A percentile compares a stretch with the other conserved stretches of the same genome.
Evolutionary conservation across 352 stramenopile genomes (phyloP).

Genomic region (Phytopythium aichiense): DNA sequence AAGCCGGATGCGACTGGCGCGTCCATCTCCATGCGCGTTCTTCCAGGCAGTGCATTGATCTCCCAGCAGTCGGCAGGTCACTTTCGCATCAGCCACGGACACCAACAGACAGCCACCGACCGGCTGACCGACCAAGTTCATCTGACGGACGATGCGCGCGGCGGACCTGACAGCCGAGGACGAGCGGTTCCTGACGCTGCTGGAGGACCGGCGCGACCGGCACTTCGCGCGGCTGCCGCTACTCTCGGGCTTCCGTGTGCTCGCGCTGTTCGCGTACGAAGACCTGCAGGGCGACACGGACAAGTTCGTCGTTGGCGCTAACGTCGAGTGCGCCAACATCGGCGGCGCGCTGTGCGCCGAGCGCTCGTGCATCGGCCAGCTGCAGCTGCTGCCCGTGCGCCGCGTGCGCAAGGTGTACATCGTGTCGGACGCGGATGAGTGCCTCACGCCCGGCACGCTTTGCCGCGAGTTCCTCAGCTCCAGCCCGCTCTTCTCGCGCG

Average conservation of each 20-base stretch:
- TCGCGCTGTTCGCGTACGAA: conserved; percentile 58
- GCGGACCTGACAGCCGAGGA: conserved; percentile 41
- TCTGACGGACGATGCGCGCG: conserved; percentile 28
- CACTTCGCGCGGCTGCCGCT: conserved; percentile 30
- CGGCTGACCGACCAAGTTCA: neutral
- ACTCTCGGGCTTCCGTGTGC: conserved; percentile 42
- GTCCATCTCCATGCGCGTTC: no score
- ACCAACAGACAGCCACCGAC: neutral
- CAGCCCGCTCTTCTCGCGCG: conserved; percentile 39
- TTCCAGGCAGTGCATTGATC: no score
- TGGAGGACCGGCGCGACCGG: conserved; percentile 38
- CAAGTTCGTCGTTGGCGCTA: conserved; percentile 67
- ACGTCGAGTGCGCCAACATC: conserved; percentile 86
- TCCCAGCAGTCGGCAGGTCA: neutral
- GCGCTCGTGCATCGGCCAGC: conserved; percentile 70
- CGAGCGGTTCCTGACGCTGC: conserved; percentile 34
- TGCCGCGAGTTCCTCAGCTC: conserved; percentile 88
- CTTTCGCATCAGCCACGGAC: neutral
- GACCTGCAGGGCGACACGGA: conserved; percentile 35
- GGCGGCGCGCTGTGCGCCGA: conserved; percentile 85
- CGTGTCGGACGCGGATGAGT: conserved; percentile 74
- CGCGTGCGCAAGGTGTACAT: conserved; percentile 74
- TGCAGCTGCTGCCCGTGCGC: conserved; percentile 56
- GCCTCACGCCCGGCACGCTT: conserved; percentile 79
- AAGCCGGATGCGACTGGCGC: no score